Evolutionary conservation across 805 yeast genomes (phyloP).

Genomic region (Myxozyma kluyveri): DNA sequence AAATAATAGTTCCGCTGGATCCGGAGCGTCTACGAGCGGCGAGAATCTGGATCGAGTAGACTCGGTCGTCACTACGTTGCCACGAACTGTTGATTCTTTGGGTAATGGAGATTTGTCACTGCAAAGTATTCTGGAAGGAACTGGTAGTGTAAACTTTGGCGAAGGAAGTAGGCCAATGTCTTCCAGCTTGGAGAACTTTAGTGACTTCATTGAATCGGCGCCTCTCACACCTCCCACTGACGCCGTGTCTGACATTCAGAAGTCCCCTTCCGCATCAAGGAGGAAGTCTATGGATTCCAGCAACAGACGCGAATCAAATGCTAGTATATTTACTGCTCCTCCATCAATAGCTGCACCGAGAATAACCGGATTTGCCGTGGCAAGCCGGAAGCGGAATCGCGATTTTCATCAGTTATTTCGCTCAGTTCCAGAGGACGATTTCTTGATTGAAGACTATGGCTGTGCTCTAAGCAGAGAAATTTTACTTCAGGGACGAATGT

Average conservation of each 20-base stretch:
- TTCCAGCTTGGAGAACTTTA: too few species aligned
- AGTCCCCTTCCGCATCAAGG: too few species aligned
- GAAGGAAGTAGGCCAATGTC: too few species aligned
- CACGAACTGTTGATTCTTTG: conserved; percentile 33
- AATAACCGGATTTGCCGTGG: conserved; percentile 39
- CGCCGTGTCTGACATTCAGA: not conserved
- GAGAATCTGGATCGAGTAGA: not conserved
- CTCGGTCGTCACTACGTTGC: conserved; percentile 12
- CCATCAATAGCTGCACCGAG: conserved; percentile 4
- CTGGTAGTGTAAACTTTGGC: too few species aligned
- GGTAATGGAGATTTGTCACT: conserved; percentile 39
- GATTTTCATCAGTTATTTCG: conserved; percentile 79
- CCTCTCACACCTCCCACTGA: conserved; percentile 63
- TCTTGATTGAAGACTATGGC: conserved; percentile 78
- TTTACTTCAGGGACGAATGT: conserved; percentile 80
- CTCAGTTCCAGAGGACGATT: conserved; percentile 63
- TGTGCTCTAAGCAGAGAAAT: conserved; percentile 90
- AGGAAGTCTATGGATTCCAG: not conserved
- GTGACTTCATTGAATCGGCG: conserved; percentile 40
- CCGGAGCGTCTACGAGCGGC: conserved; percentile 13
- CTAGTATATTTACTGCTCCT: conserved; percentile 3
- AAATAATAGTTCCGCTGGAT: conserved; percentile 6
- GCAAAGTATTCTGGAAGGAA: conserved; percentile 11
- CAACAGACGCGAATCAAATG: conserved; percentile 23
- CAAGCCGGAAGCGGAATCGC: conserved; percentile 59